Evolutionary conservation across 169 alveolate species (phyloP).

Genomic region (Plasmodium sp.): DNA sequence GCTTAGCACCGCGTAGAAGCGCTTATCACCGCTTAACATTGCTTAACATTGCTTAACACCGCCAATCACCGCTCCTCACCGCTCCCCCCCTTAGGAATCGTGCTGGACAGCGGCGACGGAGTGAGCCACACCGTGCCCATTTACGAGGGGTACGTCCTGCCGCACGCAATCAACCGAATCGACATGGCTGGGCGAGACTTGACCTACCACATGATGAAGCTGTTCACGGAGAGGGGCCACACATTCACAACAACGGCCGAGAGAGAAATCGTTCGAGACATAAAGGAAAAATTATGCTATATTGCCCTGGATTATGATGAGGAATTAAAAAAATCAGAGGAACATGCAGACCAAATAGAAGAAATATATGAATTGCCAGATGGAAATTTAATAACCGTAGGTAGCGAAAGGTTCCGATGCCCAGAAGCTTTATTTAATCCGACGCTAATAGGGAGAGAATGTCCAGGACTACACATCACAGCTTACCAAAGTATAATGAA

Average conservation of each 20-base stretch:
- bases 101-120: slow-evolving; percentile 99
- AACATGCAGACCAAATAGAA: slow-evolving; percentile 93
- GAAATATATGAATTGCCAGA: slow-evolving; percentile 99
- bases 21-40: too few relatives aligned
- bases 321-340: slow-evolving; percentile 91
- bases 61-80: not conserved
- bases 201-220: slow-evolving; percentile 95
- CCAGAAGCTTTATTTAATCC: slow-evolving; percentile 99
- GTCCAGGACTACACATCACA: slow-evolving; percentile 96
- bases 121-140: slow-evolving; percentile 99
- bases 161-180: slow-evolving; percentile 96
- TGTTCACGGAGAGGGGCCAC: slow-evolving; percentile 97
- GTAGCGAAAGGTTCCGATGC: slow-evolving; percentile 97
- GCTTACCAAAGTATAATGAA: slow-evolving; percentile 96
- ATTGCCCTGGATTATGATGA: slow-evolving; percentile 97
- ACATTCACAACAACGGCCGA: slow-evolving; percentile 98
- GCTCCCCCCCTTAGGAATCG: slow-evolving; percentile 79
- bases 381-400: slow-evolving; percentile 96
- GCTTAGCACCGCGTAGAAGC: too few relatives aligned
- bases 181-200: slow-evolving; percentile 99
- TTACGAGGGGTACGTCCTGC: slow-evolving; percentile 99
- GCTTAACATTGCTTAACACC: too few relatives aligned
- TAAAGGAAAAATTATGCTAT: slow-evolving; percentile 97
- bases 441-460: slow-evolving; percentile 93
- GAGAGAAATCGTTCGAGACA: slow-evolving; percentile 97